Base-by-base conservation (phyloP, 495 filamentous ascomycete genomes). In the Sabuloglossum arenarium region DNA sequence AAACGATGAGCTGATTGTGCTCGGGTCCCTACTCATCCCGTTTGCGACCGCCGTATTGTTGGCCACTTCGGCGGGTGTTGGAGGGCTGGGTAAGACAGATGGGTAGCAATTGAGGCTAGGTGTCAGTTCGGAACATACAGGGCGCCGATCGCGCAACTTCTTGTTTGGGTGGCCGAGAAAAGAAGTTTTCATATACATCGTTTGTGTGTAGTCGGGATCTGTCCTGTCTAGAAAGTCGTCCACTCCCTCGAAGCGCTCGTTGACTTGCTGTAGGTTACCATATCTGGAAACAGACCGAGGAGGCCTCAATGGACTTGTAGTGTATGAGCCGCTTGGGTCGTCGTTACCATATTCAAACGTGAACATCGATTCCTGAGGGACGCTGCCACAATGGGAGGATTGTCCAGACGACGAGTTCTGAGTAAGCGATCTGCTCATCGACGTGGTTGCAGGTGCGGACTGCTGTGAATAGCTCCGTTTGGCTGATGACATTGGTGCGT, bases 11-110 rank as follows among this genome's bases (percentile, higher is more conserved):
- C 37, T 19, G 1, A 43, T 43, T 25, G 32, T 31, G 25, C 54
- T 56, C 21, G 31, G 42, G 1, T 56, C 2, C 27, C 54, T 34
- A 43, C 54, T 56, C 54, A 56, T 56, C 19, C 21, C 24, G 19
- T 21, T 27, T 27, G 54, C 54, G 37, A 14, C 21, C 1, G 34
- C 27, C 3, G 32, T 23, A 28, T 14, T 37, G 14, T 54, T 37
- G n/a, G 53, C 24, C 14, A 54, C 1, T 5, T 37, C 53, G 23
- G 30, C 29, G 6, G 31, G 23, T 3, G 24, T 27, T 37, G 53
- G 53, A 16, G 53, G 16, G 30, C 27, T 39, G 24, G 53, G 34
- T 3, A 3, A 21, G 12, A 37, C 6, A 21, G 29, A 37, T 37
- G 16, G 23, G n/a, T 31, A 39, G 14, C n/a, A 5, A n/a, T 31